phyloP scores from a whole-genome alignment of 352 stramenopile genomes.

The Globisporangium recalcitrans region DNA sequence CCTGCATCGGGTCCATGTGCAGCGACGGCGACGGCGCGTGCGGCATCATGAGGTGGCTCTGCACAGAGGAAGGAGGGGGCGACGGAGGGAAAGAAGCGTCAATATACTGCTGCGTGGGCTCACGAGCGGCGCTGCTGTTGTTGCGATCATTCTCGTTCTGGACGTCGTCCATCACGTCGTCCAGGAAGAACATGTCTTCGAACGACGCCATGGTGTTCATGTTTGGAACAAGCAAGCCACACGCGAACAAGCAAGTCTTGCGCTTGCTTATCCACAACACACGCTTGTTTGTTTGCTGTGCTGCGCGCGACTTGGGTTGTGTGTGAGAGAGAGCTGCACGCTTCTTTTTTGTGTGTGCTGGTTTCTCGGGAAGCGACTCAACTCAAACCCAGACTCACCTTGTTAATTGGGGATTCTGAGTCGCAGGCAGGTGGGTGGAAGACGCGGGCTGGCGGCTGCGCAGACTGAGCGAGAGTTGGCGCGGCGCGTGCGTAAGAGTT shows the following conservation, averaged over 20 bases:
- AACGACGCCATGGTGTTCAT: conserved; percentile 6
- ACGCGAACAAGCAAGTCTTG: not conserved
- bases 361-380: not conserved
- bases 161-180: conserved; percentile 11
- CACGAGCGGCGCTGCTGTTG: not conserved
- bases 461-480: not conserved
- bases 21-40: conserved; percentile 35
- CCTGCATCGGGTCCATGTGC: conserved; percentile 20
- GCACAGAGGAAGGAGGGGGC: conserved; percentile 19
- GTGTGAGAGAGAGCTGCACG: not conserved
- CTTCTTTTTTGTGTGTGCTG: not conserved
- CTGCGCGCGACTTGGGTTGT: conserved; percentile 1
- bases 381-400: not conserved
- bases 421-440: not conserved
- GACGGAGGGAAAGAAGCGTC: conserved; percentile 29
- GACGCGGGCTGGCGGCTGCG: conserved; percentile 1
- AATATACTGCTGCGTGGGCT: not conserved
- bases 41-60: conserved; percentile 21
- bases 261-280: not conserved
- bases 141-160: not conserved
- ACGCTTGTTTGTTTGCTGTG: not conserved
- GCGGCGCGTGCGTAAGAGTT: conserved; percentile 2
- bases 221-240: not conserved
- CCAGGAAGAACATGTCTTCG: conserved; percentile 7
- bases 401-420: not conserved